Base-by-base conservation (phyloP, 306 rosid species). In the Cicer judaicum region DNA sequence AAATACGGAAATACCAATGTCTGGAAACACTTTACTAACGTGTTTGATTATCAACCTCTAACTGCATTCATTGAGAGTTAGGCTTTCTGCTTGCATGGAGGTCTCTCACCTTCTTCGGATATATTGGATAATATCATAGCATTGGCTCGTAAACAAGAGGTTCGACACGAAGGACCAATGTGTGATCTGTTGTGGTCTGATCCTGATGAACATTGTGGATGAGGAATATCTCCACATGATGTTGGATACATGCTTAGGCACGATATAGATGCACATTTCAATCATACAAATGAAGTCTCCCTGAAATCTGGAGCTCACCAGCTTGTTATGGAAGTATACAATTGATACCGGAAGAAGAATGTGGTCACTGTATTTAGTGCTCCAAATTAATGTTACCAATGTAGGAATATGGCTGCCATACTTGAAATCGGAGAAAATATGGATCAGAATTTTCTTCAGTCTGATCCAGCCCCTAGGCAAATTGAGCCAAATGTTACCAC, bases 181-280 rank as follows among this genome's bases (percentile, higher is more conserved):
- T 93, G 98, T 52, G 98, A 93, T 76, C 94, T 93, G 71, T 84
- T 93, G 68, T 93, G 98, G 98, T 93, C 98, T 68, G 98, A 93
- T 82, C 98, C 98, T n/a, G 98, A 93, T 74, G 98, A 93, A 78
- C 97, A 97, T 16, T 93, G 98, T 78, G 98, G 98, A 15, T 93
- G 98, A 97, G 98, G 98, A 60, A 91, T 93, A 83, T 93, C 98
- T 70, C 98, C 98, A 14, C 98, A 97, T 49, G 98, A 97, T 68
- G 98, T 97, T 43, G 98, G 98, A 12, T 93, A 93, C 87, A 93
- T 97, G 52, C 91, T 93, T 84, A 97, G 98, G 70, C 98, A 93
- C 80, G 98, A 93, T 82, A 91, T 93, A 85, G 98, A 97, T 85
- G 78, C 97, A 38, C 90, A 89, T 77, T 93, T 93, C 74, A 93